Evolutionary conservation across 2,329 filamentous ascomycete species (phyloP).

Genomic region (Chaetomium globosum): DNA sequence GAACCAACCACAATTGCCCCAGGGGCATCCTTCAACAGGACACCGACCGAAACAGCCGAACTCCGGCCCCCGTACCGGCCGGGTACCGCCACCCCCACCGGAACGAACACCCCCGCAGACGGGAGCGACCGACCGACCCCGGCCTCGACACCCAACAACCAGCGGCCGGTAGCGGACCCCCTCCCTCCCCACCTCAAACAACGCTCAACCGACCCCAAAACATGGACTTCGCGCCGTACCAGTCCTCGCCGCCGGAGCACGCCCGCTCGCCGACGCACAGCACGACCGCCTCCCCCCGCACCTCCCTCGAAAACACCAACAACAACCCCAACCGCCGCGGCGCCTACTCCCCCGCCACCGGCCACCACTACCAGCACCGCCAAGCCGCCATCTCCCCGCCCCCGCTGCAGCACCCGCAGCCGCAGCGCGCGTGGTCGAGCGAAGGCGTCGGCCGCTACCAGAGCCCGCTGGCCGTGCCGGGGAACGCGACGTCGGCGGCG

Average conservation of each 20-base stretch:
- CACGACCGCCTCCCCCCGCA: constrained; percentile 53
- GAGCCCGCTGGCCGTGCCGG: constrained; percentile 28
- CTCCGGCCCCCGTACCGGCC: not conserved
- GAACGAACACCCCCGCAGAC: not conserved
- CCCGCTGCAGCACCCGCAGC: constrained; percentile 57
- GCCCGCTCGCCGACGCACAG: constrained; percentile 71
- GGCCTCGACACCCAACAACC: constrained; percentile 6
- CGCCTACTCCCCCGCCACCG: constrained; percentile 51
- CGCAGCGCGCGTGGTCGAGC: constrained; percentile 59
- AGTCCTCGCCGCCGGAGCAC: constrained; percentile 85
- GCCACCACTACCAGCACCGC: constrained; percentile 41
- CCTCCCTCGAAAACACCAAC: constrained; percentile 57
- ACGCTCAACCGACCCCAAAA: not conserved
- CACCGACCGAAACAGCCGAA: not conserved
- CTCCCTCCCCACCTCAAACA: not conserved
- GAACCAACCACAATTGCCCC: not conserved
- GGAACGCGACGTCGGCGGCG: not conserved
- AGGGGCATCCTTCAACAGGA: constrained; percentile 21
- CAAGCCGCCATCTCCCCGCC: constrained; percentile 48
- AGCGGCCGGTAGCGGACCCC: not conserved
- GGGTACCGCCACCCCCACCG: not conserved
- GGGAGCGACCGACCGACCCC: not conserved
- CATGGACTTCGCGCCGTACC: constrained; percentile 97
- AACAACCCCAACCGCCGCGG: constrained; percentile 49
- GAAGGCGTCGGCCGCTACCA: constrained; percentile 45